These are phyloP conservation scores for Pholiota molesta DNA, from an alignment of 768 basidiomycete species.

Conservation along the genomic window DNA sequence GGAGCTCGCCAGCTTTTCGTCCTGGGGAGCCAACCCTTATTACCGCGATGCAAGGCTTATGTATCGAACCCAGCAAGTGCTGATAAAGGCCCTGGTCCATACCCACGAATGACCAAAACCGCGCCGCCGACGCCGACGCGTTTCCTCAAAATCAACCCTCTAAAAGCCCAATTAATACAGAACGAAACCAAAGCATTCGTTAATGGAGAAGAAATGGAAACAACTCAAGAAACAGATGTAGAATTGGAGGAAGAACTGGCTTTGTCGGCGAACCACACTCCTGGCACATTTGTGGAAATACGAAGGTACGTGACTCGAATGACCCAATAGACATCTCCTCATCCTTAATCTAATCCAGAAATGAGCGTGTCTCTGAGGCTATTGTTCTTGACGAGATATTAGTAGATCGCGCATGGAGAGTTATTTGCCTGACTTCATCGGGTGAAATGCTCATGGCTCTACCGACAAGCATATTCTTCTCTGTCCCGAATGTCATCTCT, in stretches of 20 bases:
- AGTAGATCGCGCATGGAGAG: not conserved
- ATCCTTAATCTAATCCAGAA: conserved; percentile 7
- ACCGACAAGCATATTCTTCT: not conserved
- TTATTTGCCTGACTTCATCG: not conserved
- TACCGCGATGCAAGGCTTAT: not conserved
- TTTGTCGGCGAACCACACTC: conserved; percentile 14
- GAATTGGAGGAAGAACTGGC: conserved; percentile 10
- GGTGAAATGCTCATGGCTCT: not conserved
- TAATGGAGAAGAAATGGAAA: not conserved
- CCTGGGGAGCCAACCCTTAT: not conserved
- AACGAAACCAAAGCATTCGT: not conserved
- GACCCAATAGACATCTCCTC: not conserved
- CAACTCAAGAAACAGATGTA: not conserved
- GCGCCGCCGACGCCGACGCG: not conserved
- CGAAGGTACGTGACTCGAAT: conserved; percentile 40
- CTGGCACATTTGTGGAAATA: conserved; percentile 56
- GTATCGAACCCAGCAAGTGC: not conserved
- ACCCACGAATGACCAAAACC: not conserved
- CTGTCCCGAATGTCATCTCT: conserved; percentile 4
- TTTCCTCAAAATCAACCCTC: not conserved
- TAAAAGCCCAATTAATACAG: not conserved
- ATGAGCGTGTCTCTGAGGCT: conserved; percentile 28
- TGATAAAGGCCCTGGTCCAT: not conserved
- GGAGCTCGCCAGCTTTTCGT: not conserved
- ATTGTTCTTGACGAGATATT: conserved; percentile 32